Base-by-base conservation (phyloP, 1,284 basidiomycete species). In the Malassezia brasiliensis region DNA sequence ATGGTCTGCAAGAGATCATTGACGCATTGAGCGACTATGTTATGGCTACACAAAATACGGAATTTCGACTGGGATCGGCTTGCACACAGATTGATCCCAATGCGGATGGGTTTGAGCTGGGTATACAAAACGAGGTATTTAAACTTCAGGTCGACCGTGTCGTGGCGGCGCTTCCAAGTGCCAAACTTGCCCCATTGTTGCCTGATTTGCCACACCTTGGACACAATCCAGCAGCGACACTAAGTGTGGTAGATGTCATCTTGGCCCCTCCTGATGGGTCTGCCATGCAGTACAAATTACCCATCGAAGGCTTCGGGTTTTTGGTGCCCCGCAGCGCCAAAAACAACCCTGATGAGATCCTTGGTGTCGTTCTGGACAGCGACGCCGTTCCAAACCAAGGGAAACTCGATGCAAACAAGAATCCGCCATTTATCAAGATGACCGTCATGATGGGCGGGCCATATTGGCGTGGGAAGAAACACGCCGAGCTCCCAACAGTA, bases 381-480 rank as follows among this genome's bases (percentile, higher is more conserved):
- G 76, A 77, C 50, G 73, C 76, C 28, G 66, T 77, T 47, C 76
- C 76, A 5, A 62, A 60, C 15, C 69, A 72, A 39, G 67, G 67
- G 30, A 42, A 50, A 2, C 22, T 49, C 1, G 49, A 56, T 7
- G 46, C 38, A n/a, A 56, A 22, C 6, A 17, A 41, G 32, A 38
- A 31, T 6, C 52, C 75, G 72, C 38, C 62, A 63, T 57, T 71
- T 3, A 76, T 76, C 17, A 94, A 94, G 72, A 74, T 94, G 59
- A 91, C 91, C 0, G 82, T 90, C 48, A 94, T 98, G 88, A 78
- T 90, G 36, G 90, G 91, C 12, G 90, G 90, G n/a, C 69, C 79
- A 2, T 75, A 78, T 4, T 76, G 76, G 58, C 56, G 54, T 2
- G 61, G 61, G 11, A 41, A 41, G 22, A 8, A 31, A 7, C 22